phyloP scores from a whole-genome alignment of 108 stramenopile genomes.

The Skeletonema menzelii region DNA sequence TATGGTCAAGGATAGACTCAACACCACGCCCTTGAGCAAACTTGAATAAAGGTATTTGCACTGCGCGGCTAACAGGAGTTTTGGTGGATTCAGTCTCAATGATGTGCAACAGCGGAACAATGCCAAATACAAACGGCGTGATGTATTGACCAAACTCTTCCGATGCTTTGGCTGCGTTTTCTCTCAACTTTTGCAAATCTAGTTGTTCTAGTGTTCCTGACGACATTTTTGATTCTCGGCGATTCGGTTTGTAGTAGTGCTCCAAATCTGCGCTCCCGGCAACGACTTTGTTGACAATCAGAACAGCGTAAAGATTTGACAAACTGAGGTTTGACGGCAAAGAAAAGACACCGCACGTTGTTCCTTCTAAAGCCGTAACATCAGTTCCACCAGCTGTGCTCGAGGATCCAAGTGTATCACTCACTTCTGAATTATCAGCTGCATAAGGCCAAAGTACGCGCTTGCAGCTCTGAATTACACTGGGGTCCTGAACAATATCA shows the following conservation, averaged over 20 bases:
- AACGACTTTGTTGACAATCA: conserved; percentile 80
- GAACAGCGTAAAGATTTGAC: conserved; percentile 78
- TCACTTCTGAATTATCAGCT: conserved; percentile 16
- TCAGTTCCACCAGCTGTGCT: background rate
- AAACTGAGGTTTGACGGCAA: conserved; percentile 73
- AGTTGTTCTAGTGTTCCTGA: conserved; percentile 32
- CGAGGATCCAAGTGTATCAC: conserved; percentile 10
- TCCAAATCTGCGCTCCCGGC: conserved; percentile 66
- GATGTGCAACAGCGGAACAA: conserved; percentile 80
- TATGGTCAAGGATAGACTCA: conserved; percentile 80
- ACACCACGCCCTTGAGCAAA: conserved; percentile 69
- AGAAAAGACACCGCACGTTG: conserved; percentile 86
- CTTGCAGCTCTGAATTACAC: conserved; percentile 61
- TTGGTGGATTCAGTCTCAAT: conserved; percentile 73
- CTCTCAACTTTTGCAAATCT: conserved; percentile 62
- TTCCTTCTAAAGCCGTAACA: conserved; percentile 42
- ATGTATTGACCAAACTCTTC: conserved; percentile 60
- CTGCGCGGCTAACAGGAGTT: conserved; percentile 75
- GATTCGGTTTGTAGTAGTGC: conserved; percentile 46
- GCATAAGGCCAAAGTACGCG: conserved; percentile 71
- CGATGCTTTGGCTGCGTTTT: conserved; percentile 64
- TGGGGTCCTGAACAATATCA: conserved; percentile 75
- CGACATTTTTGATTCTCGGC: conserved; percentile 18
- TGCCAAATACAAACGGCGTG: conserved; percentile 88
- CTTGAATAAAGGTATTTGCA: conserved; percentile 85